Evolutionary conservation across 78 protist species (phyloP).

Genomic region (Dictyostelium firmibasis): DNA sequence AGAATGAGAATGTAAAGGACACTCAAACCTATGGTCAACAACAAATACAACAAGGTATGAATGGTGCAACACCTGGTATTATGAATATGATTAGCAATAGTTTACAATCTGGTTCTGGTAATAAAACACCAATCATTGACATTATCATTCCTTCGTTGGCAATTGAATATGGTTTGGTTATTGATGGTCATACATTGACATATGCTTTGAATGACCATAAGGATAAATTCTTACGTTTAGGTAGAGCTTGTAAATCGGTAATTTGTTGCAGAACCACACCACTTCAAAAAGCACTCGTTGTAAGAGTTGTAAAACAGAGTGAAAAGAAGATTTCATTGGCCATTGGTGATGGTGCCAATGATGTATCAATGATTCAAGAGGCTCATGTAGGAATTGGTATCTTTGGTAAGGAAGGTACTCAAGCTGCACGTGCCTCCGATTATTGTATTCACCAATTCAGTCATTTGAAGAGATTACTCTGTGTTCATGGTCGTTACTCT

Average conservation of each 20-base stretch:
- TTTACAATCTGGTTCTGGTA: constrained; percentile 4
- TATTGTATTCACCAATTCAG: constrained; percentile 89
- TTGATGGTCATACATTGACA: constrained; percentile 80
- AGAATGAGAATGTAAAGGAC: background rate
- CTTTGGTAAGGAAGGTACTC: constrained; percentile 93
- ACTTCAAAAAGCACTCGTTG: constrained; percentile 91
- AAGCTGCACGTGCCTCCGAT: constrained; percentile 94
- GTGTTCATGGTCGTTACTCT: constrained; percentile 93
- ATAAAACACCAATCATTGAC: constrained; percentile 8
- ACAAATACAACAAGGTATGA: background rate
- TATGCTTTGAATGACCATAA: constrained; percentile 52
- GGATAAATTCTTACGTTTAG: constrained; percentile 86
- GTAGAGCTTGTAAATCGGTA: constrained; percentile 82
- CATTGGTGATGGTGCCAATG: constrained; percentile 97
- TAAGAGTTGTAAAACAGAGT: constrained; percentile 73
- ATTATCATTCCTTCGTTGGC: constrained; percentile 29
- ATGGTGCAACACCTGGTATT: background rate
- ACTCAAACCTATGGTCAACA: constrained; percentile 2
- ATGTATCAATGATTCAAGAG: constrained; percentile 95
- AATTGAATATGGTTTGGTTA: constrained; percentile 71
- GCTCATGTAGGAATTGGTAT: constrained; percentile 95
- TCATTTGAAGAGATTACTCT: constrained; percentile 85
- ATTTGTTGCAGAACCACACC: constrained; percentile 95
- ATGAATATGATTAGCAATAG: constrained; percentile 6
- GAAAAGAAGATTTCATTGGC: constrained; percentile 81